Conservation (phyloP, 2,329 filamentous ascomycete species). For the Pseudogymnoascus sp. region DNA sequence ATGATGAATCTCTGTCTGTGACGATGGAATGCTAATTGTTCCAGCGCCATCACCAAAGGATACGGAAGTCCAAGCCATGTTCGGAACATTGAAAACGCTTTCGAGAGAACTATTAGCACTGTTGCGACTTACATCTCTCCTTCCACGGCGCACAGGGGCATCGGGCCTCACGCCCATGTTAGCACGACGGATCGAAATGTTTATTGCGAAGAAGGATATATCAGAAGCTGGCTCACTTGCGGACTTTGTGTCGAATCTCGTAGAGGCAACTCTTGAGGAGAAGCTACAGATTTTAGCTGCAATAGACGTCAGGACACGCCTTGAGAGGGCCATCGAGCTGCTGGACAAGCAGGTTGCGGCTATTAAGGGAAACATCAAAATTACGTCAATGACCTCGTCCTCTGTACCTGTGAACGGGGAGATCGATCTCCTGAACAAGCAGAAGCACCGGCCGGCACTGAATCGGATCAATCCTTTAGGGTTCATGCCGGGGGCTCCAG, state of each 20-base stretch:
- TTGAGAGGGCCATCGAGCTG: slow-evolving; percentile 76
- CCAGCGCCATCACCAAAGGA: slow-evolving; percentile 40
- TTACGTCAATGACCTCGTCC: slow-evolving; percentile 67
- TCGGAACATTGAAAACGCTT: slow-evolving; percentile 71
- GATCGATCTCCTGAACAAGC: slow-evolving; percentile 43
- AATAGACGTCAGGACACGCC: slow-evolving; percentile 65
- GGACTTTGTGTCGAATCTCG: slow-evolving; percentile 93
- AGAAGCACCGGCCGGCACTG: slow-evolving; percentile 27
- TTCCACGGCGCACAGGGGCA: slow-evolving; percentile 58
- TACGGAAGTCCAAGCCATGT: slow-evolving; percentile 58
- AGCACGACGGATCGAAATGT: slow-evolving; percentile 75
- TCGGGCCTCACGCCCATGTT: slow-evolving; percentile 72
- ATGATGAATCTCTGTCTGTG: slow-evolving; percentile 11
- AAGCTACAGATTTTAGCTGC: slow-evolving; percentile 82
- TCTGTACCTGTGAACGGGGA: slow-evolving; percentile 52
- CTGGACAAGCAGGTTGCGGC: slow-evolving; percentile 72
- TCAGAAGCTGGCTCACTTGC: slow-evolving; percentile 77
- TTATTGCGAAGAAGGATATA: slow-evolving; percentile 74
- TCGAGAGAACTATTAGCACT: slow-evolving; percentile 81
- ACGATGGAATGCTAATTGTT: slow-evolving; percentile 15
- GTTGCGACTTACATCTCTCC: slow-evolving; percentile 74
- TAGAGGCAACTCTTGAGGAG: slow-evolving; percentile 82
- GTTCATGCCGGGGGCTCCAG: slow-evolving; percentile 24
- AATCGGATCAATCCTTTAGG: slow-evolving; percentile 11
- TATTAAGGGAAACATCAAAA: slow-evolving; percentile 81